Base-by-base conservation (phyloP, 2,329 filamentous ascomycete species). In the Fusarium sp. region DNA sequence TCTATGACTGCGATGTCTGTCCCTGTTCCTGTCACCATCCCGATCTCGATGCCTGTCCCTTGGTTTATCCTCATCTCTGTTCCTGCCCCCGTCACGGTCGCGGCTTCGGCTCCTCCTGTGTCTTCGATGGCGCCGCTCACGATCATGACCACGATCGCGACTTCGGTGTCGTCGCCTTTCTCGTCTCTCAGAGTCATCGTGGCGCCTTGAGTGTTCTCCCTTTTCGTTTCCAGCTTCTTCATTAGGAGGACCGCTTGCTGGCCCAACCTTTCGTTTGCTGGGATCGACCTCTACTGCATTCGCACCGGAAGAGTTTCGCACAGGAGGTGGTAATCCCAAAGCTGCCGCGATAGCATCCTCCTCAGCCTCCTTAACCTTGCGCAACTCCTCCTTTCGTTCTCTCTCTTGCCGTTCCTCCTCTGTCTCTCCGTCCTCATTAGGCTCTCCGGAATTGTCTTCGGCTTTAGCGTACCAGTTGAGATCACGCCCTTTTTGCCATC, bases 301-400 rank as follows among this genome's bases (percentile, higher is more conserved):
- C 4, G 86, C 85, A 6, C 85, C 87, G 2, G 85, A 86, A 1
- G 82, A 81, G 47, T 87, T 85, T 50, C 87, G 84, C 9, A 84
- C 80, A 2, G 90, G 87, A 3, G 91, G 84, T 1, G 93, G 93
- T 29, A 97, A 81, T 0, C 96, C 96, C 53, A 99, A 81, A 0
- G 94, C 94, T 42, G 84, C 85, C 5, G 93, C 90, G 76, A 98
- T 90, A 3, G 94, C 96, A 77, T 97, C 95, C 76, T 97, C 92
- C 75, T 99, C 96, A 0, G 91, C 93, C 77, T 97, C 92, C 75
- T 97, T 97, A 76, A 97, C 86, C 70, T 86, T 89, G 71, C 88
- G 87, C 72, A 96, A 85, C 78, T 97, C 95, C 73, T 93, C 91
- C 63, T 88, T 89, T 53, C 91, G 85, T 75, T 91, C 86, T 63